These are phyloP conservation scores for Sisymbrium altissimum DNA, from an alignment of 345 rosid genomes.

Conservation along the genomic window DNA sequence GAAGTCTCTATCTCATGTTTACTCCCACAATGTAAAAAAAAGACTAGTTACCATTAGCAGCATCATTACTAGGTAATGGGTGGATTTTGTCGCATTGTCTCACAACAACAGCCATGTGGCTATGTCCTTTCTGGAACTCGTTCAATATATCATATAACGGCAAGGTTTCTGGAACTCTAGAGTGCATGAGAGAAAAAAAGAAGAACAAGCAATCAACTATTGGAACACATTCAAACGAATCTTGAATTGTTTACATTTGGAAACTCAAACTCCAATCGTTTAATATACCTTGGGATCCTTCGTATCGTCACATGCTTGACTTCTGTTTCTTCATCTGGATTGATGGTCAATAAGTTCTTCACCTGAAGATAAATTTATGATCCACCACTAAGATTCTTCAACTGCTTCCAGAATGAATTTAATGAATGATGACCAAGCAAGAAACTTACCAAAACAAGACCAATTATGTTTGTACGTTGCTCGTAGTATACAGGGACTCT, in stretches of 20 bases:
- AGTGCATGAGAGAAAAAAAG: background rate
- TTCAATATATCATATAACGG: conserved; percentile 86
- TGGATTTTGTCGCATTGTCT: conserved; percentile 38
- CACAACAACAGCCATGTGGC: conserved; percentile 91
- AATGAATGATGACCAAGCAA: no score
- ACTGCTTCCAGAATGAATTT: no score
- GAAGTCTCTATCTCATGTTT: background rate
- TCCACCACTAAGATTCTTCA: background rate
- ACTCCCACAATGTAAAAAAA: no score
- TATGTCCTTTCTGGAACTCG: conserved; percentile 95
- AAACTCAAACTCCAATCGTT: background rate
- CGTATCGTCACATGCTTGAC: conserved; percentile 75
- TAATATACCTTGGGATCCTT: conserved; percentile 81
- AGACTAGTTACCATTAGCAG: background rate
- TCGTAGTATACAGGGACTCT: conserved; percentile 89
- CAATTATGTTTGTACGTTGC: conserved; percentile 80
- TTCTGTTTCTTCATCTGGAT: conserved; percentile 68
- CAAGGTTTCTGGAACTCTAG: conserved; percentile 65
- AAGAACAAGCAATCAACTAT: background rate
- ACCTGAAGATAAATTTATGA: conserved; percentile 38
- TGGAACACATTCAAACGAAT: background rate
- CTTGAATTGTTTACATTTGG: background rate
- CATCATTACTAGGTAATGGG: background rate
- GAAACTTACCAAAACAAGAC: conserved; percentile 65
- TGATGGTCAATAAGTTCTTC: conserved; percentile 72